Conservation (phyloP, 345 rosid genomes). For the Boechera divaricarpa region DNA sequence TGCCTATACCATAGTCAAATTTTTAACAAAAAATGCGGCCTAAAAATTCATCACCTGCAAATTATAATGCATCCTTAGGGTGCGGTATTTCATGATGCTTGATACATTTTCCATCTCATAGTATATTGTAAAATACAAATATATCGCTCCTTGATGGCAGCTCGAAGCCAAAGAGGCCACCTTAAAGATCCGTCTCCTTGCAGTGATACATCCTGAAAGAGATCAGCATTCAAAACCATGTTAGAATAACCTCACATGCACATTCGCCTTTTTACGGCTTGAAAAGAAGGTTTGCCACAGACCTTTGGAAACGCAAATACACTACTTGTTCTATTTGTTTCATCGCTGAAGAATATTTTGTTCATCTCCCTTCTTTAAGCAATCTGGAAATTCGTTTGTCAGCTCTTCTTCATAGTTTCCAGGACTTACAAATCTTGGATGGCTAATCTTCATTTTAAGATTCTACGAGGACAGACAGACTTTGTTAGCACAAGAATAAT, state of each 20-base stretch:
- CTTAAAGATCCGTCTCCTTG: slow-evolving; percentile 61
- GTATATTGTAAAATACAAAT: slow-evolving; percentile 70
- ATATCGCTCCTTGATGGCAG: slow-evolving; percentile 81
- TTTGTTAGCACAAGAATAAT: slow-evolving; percentile 36
- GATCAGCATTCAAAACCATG: slow-evolving; percentile 36
- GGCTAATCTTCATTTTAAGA: slow-evolving; percentile 89
- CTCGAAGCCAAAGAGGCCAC: slow-evolving; percentile 98
- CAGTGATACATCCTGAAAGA: slow-evolving; percentile 65
- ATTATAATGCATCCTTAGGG: slow-evolving; percentile 76
- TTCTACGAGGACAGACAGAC: slow-evolving; percentile 56
- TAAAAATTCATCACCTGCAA: slow-evolving; percentile 61
- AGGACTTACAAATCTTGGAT: slow-evolving; percentile 73
- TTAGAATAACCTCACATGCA: slow-evolving; percentile 26
- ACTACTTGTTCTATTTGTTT: slow-evolving; percentile 47
- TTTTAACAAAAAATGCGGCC: neutral
- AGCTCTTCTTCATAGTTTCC: slow-evolving; percentile 59
- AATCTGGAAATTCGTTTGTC: slow-evolving; percentile 62
- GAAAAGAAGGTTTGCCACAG: slow-evolving; percentile 42
- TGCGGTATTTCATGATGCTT: slow-evolving; percentile 82
- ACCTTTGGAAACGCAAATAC: slow-evolving; percentile 88
- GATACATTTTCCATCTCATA: slow-evolving; percentile 83
- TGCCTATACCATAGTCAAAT: neutral
- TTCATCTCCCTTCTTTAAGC: slow-evolving; percentile 63
- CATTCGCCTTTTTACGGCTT: slow-evolving; percentile 24
- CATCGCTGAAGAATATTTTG: slow-evolving; percentile 44